Evolutionary conservation across 768 basidiomycete species (phyloP), one percentile per base, ranked within the genome.

Genomic region (Boletus fagicola): DNA sequence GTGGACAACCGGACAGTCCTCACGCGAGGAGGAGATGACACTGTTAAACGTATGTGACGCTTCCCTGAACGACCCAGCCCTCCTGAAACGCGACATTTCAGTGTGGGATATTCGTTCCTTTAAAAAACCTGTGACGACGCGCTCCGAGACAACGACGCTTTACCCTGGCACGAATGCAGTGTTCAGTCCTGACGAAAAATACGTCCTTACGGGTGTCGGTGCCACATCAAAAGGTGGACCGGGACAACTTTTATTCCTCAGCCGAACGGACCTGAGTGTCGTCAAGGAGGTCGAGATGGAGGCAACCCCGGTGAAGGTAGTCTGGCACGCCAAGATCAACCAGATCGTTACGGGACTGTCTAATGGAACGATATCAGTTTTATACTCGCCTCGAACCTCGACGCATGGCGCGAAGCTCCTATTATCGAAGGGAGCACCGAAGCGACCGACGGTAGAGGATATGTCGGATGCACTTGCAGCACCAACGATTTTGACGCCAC

Each of bases 251-350:
- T 72, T 90, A 55, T 86, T 96, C 65, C 68, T 98, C 72, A 77
- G 77, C 56, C 87, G 87, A 68, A 83, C 87, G 55, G 81, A 79
- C 39, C 74, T 97, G 44, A 85, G 86, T 58, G 80, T 86, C 48
- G 84, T 78, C 52, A 88, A 87, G 74, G 78, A 80, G 43, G 64
- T 93, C 44, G 83, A 80, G 54, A 83, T 90, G 65, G 86, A 86
- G 44, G 80, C 86, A 26, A 90, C 86, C 36, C 94, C 97, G 11
- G 91, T 99, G 55, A 90, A 87, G 67, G 91, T 98, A 3, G 74
- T 82, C 28, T 99, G 97, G 97, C 97, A 98, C 76, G 84, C 92
- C 7, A 92, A 91, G 74, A 98, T 99, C 79, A 99, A 99, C 77
- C 72, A 98, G 90, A 91, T 99, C 66, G 78, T 98, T 57, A 81